phyloP scores from a whole-genome alignment of 768 basidiomycete species.

The Dendrothele bispora region DNA sequence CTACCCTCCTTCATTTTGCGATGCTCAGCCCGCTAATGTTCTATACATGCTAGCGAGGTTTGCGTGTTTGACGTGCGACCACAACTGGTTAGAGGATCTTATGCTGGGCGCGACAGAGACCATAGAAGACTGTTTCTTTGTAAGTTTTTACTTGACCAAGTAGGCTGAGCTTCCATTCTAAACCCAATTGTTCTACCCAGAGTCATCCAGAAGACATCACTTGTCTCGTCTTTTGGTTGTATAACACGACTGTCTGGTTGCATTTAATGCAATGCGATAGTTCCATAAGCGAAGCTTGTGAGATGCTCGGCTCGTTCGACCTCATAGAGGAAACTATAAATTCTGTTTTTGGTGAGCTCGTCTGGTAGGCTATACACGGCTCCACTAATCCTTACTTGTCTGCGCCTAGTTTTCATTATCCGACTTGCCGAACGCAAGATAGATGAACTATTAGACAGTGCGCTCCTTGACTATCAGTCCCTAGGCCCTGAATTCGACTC shows the following conservation, averaged over 20 bases:
- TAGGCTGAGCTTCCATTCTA: neutral
- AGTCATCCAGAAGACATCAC: constrained; percentile 82
- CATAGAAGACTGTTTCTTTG: constrained; percentile 91
- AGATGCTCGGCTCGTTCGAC: constrained; percentile 79
- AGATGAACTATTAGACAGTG: constrained; percentile 80
- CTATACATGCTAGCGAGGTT: constrained; percentile 91
- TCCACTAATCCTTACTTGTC: constrained; percentile 10
- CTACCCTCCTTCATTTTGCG: constrained; percentile 67
- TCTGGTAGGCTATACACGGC: neutral
- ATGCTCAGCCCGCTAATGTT: constrained; percentile 87
- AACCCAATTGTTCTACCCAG: constrained; percentile 40
- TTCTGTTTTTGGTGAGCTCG: constrained; percentile 80
- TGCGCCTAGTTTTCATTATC: constrained; percentile 82
- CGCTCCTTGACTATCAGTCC: constrained; percentile 81
- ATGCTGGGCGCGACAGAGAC: constrained; percentile 88
- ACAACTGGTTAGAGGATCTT: constrained; percentile 90
- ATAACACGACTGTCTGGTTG: constrained; percentile 87
- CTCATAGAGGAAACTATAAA: constrained; percentile 92
- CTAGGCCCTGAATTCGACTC: constrained; percentile 76
- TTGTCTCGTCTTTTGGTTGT: constrained; percentile 90
- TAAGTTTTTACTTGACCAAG: constrained; percentile 40
- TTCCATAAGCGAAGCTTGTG: constrained; percentile 75
- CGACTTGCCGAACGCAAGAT: constrained; percentile 88
- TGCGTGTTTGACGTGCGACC: constrained; percentile 88
- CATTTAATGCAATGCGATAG: constrained; percentile 89